Conservation (phyloP, 495 filamentous ascomycete genomes). For the Tetracladium marchalianum region DNA sequence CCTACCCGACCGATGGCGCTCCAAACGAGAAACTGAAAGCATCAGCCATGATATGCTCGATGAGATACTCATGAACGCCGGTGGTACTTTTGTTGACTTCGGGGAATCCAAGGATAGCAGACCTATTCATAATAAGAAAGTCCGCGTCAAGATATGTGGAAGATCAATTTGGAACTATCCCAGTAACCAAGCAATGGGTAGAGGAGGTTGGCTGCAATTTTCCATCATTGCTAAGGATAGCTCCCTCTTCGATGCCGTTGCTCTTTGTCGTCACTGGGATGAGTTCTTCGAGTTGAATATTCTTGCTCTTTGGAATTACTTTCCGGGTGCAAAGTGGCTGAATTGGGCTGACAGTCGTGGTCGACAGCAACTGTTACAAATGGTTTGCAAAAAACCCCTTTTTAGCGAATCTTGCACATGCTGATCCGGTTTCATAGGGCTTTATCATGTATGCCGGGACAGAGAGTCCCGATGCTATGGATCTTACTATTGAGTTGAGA, state of each 20-base stretch:
- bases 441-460: slow-evolving; percentile 3
- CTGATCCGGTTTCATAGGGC: background rate
- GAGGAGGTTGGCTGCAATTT: slow-evolving; percentile 45
- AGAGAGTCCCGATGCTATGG: slow-evolving; percentile 21
- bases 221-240: slow-evolving; percentile 43
- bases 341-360: slow-evolving; percentile 29
- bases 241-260: slow-evolving; percentile 32
- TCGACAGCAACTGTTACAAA: slow-evolving; percentile 27
- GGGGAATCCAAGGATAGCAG: background rate
- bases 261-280: slow-evolving; percentile 43
- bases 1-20: slow-evolving; percentile 18
- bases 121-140: slow-evolving; percentile 23
- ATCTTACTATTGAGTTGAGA: slow-evolving; percentile 22
- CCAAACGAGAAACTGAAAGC: slow-evolving; percentile 17
- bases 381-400: no score
- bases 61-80: background rate
- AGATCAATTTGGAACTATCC: slow-evolving; percentile 45
- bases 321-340: slow-evolving; percentile 36
- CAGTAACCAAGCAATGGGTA: slow-evolving; percentile 38
- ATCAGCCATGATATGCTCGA: background rate
- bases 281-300: slow-evolving; percentile 42
- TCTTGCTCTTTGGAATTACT: slow-evolving; percentile 37
- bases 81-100: background rate
- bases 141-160: slow-evolving; percentile 40
- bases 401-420: background rate